Evolutionary conservation across 176 grass and related monocot species (phyloP), one percentile per base, ranked within the genome.

Genomic region (Aegilops tauschii): DNA sequence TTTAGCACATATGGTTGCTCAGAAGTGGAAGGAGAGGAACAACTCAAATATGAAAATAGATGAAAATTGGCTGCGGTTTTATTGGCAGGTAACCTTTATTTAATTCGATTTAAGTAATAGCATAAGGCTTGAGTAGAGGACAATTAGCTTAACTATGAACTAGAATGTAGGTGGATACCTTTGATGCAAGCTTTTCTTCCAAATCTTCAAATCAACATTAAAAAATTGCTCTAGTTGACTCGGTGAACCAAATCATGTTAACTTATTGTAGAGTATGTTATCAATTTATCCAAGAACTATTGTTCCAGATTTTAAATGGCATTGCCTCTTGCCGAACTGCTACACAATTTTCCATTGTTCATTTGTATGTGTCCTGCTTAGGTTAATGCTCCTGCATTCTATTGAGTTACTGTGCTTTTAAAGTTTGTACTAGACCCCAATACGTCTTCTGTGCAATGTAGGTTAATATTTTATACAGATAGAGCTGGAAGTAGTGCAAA

Each of bases 1-100:
- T 82, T 90, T 99, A 52, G 97, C 97, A 79, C 85, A 96, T 86
- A 99, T 99, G 97, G 86, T 99, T 84, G 59, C 92, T 58, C 94
- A 93, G 30, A 96, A 96, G 56, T 99, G 94, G 94, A 96, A 88
- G 79, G 92, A 96, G 82, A 76, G 81, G 8, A 88, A 61, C 74
- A 80, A 58, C 50, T 76, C 76, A 68, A 85, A 61, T 86, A 83
- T 89, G 86, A 76, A 84, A 80, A 90, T 98, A 58, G 90, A 98
- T 91, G 94, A 96, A 82, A 99, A 99, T 83, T 99, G 94, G 97
- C 87, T 99, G 45, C 84, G 97, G n/a, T 99, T 96, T 93, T 94
- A 94, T 87, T 99, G 94, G 97, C 90, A 99, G 94, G 97, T 99
- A 96, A 31, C 67, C 59, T 84, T 89, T 47, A 21, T 40, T 86